These are phyloP conservation scores for Triticum dicoccoides DNA, from an alignment of 176 grass and related monocot genomes.

Conservation along the genomic window DNA sequence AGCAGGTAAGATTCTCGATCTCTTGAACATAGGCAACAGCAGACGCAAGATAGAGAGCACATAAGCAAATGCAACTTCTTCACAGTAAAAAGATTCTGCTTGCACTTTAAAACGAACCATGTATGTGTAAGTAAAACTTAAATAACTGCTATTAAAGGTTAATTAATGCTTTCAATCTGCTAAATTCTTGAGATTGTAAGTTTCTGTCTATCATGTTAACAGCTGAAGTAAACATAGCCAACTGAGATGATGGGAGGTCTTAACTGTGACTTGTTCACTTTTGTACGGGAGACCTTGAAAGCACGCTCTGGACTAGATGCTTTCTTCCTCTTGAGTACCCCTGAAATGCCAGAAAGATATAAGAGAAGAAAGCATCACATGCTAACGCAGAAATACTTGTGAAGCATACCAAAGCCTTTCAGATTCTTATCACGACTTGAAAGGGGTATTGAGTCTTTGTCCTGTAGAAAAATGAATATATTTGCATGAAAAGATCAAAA, in stretches of 20 bases:
- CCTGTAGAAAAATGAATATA: constrained; percentile 43
- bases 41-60: constrained; percentile 96
- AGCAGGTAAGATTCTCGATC: constrained; percentile 95
- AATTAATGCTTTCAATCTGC: constrained; percentile 6
- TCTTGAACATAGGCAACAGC: constrained; percentile 91
- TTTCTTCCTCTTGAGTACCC: constrained; percentile 82
- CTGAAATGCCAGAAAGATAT: constrained; percentile 39
- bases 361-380: constrained; percentile 18
- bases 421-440: constrained; percentile 67
- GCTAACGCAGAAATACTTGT: constrained; percentile 11
- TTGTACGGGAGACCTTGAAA: constrained; percentile 53
- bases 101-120: not conserved
- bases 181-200: not conserved
- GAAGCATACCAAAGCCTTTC: constrained; percentile 64
- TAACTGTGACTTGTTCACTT: constrained; percentile 82
- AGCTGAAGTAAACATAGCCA: constrained; percentile 18
- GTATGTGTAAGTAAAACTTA: not conserved
- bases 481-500: constrained; percentile 33
- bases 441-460: constrained; percentile 55
- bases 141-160: not conserved
- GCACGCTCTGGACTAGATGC: constrained; percentile 55
- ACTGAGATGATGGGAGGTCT: constrained; percentile 26
- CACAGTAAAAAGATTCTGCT: constrained; percentile 51
- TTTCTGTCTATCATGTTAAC: not conserved
- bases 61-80: constrained; percentile 87